Evolutionary conservation across 352 stramenopile genomes (phyloP), one percentile per base, ranked within the genome.

Genomic region (Pythium sp.): DNA sequence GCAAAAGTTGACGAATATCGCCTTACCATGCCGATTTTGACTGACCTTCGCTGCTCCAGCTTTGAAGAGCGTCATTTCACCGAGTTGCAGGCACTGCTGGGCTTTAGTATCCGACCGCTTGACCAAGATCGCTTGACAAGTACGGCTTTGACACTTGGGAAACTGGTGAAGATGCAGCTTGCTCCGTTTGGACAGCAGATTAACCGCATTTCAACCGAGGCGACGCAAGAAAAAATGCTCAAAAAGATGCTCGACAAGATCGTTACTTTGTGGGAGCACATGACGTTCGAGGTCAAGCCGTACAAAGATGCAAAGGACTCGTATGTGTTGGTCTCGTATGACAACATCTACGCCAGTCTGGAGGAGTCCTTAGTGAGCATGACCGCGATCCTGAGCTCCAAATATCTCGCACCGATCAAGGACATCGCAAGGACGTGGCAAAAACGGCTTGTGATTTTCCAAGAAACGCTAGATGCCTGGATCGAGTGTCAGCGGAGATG

Each of bases 261-360:
- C 24, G 77, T 86, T 5, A 61, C 56, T 0, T 65, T 94, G 1
- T 98, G 93, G 93, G 82, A 94, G 58, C 75, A 71, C 15, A 84
- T 90, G 32, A 83, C 96, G 58, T 94, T 98, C 34, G 90, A 97
- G 15, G 84, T 98, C 18, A 91, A 91, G 62, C 56, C 70, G 2
- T 96, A 98, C 79, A 98, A 98, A 61, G 92, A 98, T 56, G 76
- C 71, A 6, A 97, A 96, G 65, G 93, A 97, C 54, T 78, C 92
- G 61, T 97, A 78, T 65, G 80, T 98, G 24, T 73, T 98, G 0
- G 78, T 81, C 0, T 84, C 89, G 28, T 79, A 86, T n/a, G 90
- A 92, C 34, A 81, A 86, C 41, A 77, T 98, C 6, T 86, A 95
- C 24, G 78, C 87, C 7, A 82, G 75, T 32, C 69, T 98, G 9